Conservation (phyloP, 2,329 filamentous ascomycete genomes). For the Chaetomium sp. region DNA sequence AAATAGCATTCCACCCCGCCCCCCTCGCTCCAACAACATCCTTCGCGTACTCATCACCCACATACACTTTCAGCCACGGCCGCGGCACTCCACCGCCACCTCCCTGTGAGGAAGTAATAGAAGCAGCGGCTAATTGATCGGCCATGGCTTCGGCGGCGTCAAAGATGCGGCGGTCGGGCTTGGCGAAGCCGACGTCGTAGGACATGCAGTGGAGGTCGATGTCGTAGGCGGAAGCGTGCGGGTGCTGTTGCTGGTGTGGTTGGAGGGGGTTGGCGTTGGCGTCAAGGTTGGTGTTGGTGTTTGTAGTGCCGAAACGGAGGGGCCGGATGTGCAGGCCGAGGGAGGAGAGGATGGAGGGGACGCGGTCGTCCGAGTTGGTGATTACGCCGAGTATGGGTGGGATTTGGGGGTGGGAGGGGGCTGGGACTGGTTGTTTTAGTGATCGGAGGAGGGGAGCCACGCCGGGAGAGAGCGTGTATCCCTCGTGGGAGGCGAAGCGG, state of each 20-base stretch:
- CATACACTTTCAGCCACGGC: neutral
- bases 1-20: neutral
- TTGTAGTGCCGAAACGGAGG: slow-evolving; percentile 37
- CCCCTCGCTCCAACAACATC: neutral
- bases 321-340: slow-evolving; percentile 54
- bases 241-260: neutral
- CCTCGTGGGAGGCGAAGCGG: slow-evolving; percentile 56
- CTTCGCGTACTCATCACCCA: neutral
- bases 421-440: slow-evolving; percentile 3
- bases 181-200: slow-evolving; percentile 63
- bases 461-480: slow-evolving; percentile 53
- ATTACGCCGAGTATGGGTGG: slow-evolving; percentile 56
- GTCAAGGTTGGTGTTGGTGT: neutral
- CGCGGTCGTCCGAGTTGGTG: slow-evolving; percentile 65
- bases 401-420: neutral
- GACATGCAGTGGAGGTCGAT: slow-evolving; percentile 63
- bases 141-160: slow-evolving; percentile 52
- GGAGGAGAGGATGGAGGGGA: slow-evolving; percentile 55
- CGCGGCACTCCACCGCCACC: neutral
- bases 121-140: neutral
- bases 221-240: slow-evolving; percentile 31
- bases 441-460: slow-evolving; percentile 36
- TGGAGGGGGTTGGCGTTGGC: too few species aligned
- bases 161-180: slow-evolving; percentile 61
- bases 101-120: neutral